These are phyloP conservation scores for Suhomyces prunicola DNA, from an alignment of 805 yeast species.

Conservation along the genomic window DNA sequence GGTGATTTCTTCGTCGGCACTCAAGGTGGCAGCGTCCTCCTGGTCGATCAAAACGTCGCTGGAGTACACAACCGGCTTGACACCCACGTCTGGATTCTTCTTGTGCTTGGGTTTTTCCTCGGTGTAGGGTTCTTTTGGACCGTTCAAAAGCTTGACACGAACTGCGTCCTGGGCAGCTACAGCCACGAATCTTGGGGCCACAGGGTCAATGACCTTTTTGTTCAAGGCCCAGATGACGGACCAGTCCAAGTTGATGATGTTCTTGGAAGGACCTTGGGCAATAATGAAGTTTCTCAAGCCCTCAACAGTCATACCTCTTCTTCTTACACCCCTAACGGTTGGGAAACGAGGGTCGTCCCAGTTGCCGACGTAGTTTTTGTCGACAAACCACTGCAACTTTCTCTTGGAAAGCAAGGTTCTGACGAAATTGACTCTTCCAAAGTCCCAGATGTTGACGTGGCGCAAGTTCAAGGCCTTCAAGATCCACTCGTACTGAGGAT, in stretches of 20 bases:
- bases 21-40: constrained; percentile 22
- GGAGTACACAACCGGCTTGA: constrained; percentile 21
- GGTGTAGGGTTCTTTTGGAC: constrained; percentile 17
- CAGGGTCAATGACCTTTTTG: constrained; percentile 95
- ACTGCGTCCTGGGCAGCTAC: constrained; percentile 65
- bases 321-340: constrained; percentile 97
- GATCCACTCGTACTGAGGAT: constrained; percentile 98
- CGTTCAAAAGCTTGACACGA: constrained; percentile 49
- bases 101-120: constrained; percentile 30
- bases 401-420: constrained; percentile 95
- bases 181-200: constrained; percentile 94
- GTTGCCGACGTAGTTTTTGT: constrained; percentile 77
- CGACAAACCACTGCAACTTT: constrained; percentile 99
- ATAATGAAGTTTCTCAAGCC: constrained; percentile 92
- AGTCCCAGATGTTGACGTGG: constrained; percentile 97
- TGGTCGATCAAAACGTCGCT: constrained; percentile 24
- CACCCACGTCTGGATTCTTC: constrained; percentile 28
- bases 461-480: constrained; percentile 75
- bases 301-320: constrained; percentile 99
- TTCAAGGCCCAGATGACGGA: constrained; percentile 95
- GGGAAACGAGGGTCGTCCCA: constrained; percentile 99
- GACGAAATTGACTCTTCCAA: constrained; percentile 94
- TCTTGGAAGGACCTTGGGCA: constrained; percentile 97
- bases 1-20: constrained; percentile 27
- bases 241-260: constrained; percentile 97